These are phyloP conservation scores for Ceratorhiza oryzae-sativae DNA, from an alignment of 1,284 basidiomycete genomes.

Conservation along the genomic window DNA sequence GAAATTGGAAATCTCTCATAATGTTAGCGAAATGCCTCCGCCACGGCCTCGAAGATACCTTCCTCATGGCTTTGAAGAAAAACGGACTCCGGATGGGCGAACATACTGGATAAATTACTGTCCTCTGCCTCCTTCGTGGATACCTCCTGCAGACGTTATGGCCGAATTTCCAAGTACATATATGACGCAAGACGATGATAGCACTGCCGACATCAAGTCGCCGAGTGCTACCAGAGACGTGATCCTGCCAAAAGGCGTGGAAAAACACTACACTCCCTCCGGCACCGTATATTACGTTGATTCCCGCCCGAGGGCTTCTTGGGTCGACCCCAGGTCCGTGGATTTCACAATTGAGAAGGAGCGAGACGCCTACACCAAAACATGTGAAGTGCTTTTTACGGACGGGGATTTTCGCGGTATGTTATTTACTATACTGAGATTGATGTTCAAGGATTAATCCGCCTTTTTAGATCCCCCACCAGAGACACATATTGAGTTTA, in stretches of 20 bases:
- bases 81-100: slow-evolving; percentile 38
- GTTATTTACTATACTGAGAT: background rate
- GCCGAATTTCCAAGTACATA: background rate
- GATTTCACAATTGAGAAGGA: slow-evolving; percentile 24
- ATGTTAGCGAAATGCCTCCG: background rate
- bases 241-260: slow-evolving; percentile 34
- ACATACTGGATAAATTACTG: slow-evolving; percentile 40
- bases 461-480: slow-evolving; percentile 19
- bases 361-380: slow-evolving; percentile 14
- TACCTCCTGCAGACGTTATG: slow-evolving; percentile 19
- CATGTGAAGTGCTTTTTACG: slow-evolving; percentile 1
- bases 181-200: background rate
- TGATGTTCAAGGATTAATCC: background rate
- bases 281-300: slow-evolving; percentile 38
- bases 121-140: slow-evolving; percentile 37
- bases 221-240: background rate
- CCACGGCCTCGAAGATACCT: slow-evolving; percentile 17
- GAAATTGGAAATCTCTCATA: background rate
- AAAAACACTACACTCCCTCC: slow-evolving; percentile 36
- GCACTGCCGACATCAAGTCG: background rate
- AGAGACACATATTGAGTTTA: slow-evolving; percentile 37
- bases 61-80: slow-evolving; percentile 31
- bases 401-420: background rate
- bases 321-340: slow-evolving; percentile 34
- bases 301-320: slow-evolving; percentile 37